These are phyloP conservation scores for Neodidymelliopsis sp. DNA, from an alignment of 2,329 filamentous ascomycete genomes.

Conservation along the genomic window DNA sequence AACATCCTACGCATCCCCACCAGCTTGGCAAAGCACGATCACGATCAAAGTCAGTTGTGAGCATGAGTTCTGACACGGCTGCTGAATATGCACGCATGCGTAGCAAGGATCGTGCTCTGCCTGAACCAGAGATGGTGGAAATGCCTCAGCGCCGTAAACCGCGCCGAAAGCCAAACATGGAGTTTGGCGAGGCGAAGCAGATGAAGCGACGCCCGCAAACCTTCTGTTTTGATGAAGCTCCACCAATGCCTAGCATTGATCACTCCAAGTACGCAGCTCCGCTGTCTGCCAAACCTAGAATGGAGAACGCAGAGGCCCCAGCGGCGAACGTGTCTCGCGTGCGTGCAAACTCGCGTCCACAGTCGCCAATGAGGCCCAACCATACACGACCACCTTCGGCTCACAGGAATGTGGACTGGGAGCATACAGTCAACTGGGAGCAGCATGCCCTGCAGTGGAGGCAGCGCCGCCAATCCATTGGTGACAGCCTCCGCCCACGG, in stretches of 20 bases:
- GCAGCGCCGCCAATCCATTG: conserved; percentile 42
- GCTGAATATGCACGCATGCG: conserved; percentile 45
- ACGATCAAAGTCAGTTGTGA: conserved; percentile 40
- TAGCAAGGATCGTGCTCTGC: conserved; percentile 42
- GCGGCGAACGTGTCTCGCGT: conserved; percentile 13
- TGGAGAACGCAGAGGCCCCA: conserved; percentile 10
- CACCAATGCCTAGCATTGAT: conserved; percentile 35
- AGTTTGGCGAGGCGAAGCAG: conserved; percentile 33
- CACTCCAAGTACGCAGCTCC: conserved; percentile 19
- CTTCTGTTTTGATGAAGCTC: conserved; percentile 13
- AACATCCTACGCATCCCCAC: conserved; percentile 45
- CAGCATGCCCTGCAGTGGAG: conserved; percentile 37
- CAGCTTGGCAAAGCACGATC: conserved; percentile 42
- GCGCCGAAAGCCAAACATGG: conserved; percentile 36
- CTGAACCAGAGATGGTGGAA: conserved; percentile 26
- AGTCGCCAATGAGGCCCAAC: conserved; percentile 11
- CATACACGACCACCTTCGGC: conserved; percentile 17
- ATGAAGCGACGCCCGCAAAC: conserved; percentile 25
- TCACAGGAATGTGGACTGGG: conserved; percentile 22
- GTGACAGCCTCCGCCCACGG: conserved; percentile 30
- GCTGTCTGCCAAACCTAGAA: conserved; percentile 13
- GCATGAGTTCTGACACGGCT: conserved; percentile 47
- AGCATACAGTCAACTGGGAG: conserved; percentile 34
- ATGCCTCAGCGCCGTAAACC: conserved; percentile 37
- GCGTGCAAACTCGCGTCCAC: conserved; percentile 7